These are phyloP conservation scores for Termitomyces sp. DNA, from an alignment of 768 basidiomycete species.

Conservation along the genomic window DNA sequence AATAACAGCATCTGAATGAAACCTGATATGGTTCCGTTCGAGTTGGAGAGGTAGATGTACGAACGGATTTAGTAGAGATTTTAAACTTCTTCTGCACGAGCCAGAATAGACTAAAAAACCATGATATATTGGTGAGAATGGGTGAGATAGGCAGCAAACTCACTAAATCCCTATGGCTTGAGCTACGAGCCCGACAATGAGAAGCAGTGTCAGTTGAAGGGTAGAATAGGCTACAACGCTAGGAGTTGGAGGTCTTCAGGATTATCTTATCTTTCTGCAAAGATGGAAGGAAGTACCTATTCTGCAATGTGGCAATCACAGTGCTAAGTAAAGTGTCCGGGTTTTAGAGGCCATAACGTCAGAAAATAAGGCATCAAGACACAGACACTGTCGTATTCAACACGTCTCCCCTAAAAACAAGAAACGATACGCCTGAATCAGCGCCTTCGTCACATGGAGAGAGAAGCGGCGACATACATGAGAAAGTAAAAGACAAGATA, in stretches of 20 bases:
- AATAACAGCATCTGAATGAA: conserved; percentile 23
- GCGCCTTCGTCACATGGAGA: background rate
- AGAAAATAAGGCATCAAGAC: background rate
- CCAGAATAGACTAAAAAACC: conserved; percentile 51
- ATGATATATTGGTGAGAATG: background rate
- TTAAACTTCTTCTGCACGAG: conserved; percentile 58
- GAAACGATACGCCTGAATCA: background rate
- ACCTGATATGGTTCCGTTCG: background rate
- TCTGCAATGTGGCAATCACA: conserved; percentile 67
- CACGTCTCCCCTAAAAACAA: conserved; percentile 57
- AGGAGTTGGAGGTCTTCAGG: background rate
- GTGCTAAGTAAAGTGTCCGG: conserved; percentile 32
- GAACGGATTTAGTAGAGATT: conserved; percentile 58
- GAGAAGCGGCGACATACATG: conserved; percentile 39
- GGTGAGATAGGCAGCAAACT: conserved; percentile 11
- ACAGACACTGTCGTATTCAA: conserved; percentile 73
- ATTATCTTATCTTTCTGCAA: background rate
- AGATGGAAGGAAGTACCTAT: conserved; percentile 36
- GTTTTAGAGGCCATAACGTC: background rate
- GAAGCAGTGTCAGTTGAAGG: conserved; percentile 57
- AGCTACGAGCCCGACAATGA: conserved; percentile 59
- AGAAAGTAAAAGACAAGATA: conserved; percentile 74
- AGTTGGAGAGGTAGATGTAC: conserved; percentile 6
- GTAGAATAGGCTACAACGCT: conserved; percentile 72
- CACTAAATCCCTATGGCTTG: conserved; percentile 69